Base-by-base conservation (phyloP, 2,329 filamentous ascomycete species). In the Phialophora tarda region DNA sequence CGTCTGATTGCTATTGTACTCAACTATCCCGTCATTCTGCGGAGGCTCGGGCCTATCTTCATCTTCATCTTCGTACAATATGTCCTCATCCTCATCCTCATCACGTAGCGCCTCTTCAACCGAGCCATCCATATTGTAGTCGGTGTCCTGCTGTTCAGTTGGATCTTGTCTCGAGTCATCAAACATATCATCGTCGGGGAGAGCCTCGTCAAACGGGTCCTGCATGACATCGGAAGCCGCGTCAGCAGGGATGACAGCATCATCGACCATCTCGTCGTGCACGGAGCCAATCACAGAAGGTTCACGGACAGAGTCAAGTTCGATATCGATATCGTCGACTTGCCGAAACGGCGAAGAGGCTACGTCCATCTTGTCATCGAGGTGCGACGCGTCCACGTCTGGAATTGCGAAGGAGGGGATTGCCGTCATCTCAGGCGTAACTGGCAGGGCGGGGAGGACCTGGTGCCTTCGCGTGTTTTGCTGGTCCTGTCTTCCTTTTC, bases 111-210 rank as follows among this genome's bases (percentile, higher is more conserved):
- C 48, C 60, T 58, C 62, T 41, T 66, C 66, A 30, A 47, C 24
- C 30, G 56, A 62, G 21, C 57, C 58, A 50, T 67, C 68, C 66
- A 71, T 71, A 28, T 67, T 67, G 62, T 62, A 69, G 41, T 71
- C 69, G 21, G 48, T 21, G 17, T 66, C 67, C 4, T 47, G 48
- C 32, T 59, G 62, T 8, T 61, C 61, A 12, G 24, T 11, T 10
- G 30, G n/a, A 12, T 63, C 62, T 75, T 77, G 63, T 68, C n/a
- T 34, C 11, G 53, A 30, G 17, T 78, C 50, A 64, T 76, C 30
- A 71, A 78, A 60, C 75, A 79, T 64, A 73, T 80, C 41, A 67
- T 80, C 59, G 77, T 77, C 12, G 79, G 78, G 68, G 69, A 80
- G 63, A 74, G 75, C 17, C 74, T 79, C 64, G 74, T 79, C 44